A percentile compares a stretch with the other conserved stretches of the same genome.
These are phyloP conservation scores for Fusarium cicatricum DNA, from an alignment of 2,329 filamentous ascomycete species.

Conservation along the genomic window DNA sequence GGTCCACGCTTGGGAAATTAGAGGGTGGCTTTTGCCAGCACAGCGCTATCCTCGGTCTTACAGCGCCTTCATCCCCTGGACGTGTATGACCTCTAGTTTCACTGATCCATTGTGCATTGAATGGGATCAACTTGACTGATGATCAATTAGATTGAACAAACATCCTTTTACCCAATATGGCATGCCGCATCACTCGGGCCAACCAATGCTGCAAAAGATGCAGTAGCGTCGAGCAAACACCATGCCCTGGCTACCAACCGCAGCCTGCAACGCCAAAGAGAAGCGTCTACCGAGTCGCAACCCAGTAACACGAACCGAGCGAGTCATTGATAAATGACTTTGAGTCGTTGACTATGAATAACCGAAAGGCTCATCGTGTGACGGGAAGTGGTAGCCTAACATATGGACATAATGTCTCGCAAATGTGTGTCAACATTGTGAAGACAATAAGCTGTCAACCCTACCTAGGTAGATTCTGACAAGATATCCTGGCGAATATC, in stretches of 20 bases:
- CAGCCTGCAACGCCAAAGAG: background rate
- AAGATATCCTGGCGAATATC: too few relatives aligned
- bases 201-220: background rate
- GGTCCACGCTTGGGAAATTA: too few relatives aligned
- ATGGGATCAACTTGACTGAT: too few relatives aligned
- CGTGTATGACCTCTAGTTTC: too few relatives aligned
- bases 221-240: conserved; percentile 1
- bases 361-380: background rate
- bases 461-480: background rate
- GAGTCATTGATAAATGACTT: background rate
- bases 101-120: too few relatives aligned
- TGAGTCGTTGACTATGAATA: background rate
- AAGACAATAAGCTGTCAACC: background rate
- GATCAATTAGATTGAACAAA: too few relatives aligned
- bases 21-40: too few relatives aligned
- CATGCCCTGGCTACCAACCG: background rate
- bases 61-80: too few relatives aligned
- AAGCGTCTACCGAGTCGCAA: background rate
- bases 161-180: too few relatives aligned
- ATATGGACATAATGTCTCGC: background rate
- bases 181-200: too few relatives aligned
- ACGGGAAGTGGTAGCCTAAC: background rate
- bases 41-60: too few relatives aligned
- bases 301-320: background rate
- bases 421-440: too few relatives aligned